Evolutionary conservation across 305 asterid genomes (phyloP).

Genomic region (Striga hermonthica): DNA sequence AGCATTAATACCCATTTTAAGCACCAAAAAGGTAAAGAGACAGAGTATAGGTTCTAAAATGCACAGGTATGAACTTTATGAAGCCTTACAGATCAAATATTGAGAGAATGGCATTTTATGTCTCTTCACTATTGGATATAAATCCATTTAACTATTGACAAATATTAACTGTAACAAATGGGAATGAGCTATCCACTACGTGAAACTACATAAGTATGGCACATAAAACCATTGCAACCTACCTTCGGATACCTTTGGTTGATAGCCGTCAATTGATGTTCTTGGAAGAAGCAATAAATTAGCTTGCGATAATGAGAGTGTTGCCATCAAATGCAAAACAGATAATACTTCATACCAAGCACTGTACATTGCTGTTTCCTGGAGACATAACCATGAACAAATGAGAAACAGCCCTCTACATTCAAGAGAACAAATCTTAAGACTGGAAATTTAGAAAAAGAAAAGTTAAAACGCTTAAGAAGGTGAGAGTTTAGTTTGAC

Average conservation of each 20-base stretch:
- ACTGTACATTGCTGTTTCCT: constrained; percentile 87
- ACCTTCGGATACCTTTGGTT: constrained; percentile 97
- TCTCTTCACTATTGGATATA: too few species aligned
- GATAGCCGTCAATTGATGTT: constrained; percentile 81
- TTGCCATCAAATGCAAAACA: constrained; percentile 95
- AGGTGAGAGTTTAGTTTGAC: constrained; percentile 40
- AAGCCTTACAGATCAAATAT: too few species aligned
- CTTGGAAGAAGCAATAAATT: constrained; percentile 91
- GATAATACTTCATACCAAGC: constrained; percentile 96
- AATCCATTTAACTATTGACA: too few species aligned
- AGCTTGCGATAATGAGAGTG: constrained; percentile 82
- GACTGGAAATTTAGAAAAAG: constrained; percentile 13
- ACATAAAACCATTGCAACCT: constrained; percentile 29
- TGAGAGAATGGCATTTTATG: too few species aligned
- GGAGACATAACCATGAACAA: constrained; percentile 27
- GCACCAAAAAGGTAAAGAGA: too few species aligned
- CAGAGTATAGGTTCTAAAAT: too few species aligned
- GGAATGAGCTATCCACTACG: too few species aligned
- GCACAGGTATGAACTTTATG: too few species aligned
- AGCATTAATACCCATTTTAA: too few species aligned
- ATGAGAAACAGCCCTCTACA: constrained; percentile 33
- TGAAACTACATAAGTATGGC: background rate
- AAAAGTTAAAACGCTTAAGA: constrained; percentile 18
- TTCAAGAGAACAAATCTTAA: too few species aligned
- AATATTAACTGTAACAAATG: too few species aligned